phyloP scores from a whole-genome alignment of 768 basidiomycete genomes.

The Gymnopilus dilepis region DNA sequence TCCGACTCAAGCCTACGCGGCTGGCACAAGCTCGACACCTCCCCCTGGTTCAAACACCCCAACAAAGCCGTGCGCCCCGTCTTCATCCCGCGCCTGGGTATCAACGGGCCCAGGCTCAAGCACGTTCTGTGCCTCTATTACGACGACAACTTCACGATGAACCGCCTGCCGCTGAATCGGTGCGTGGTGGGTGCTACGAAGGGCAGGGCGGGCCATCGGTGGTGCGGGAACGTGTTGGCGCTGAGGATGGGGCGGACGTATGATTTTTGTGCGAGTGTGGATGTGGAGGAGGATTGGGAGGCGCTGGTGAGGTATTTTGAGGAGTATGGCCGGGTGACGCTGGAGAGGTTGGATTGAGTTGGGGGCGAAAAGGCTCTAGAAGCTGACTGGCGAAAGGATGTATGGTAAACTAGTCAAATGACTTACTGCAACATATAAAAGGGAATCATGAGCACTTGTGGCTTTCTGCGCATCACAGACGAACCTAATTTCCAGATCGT shows the following conservation, averaged over 20 bases:
- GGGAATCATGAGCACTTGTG: no score
- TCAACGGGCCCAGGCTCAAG: slow-evolving; percentile 5
- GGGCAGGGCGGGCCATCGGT: background rate
- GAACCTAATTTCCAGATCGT: no score
- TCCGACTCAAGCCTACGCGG: background rate
- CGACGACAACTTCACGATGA: slow-evolving; percentile 10
- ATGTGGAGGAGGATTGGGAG: slow-evolving; percentile 7
- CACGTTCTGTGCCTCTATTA: background rate
- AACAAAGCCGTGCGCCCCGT: background rate
- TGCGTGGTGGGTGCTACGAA: slow-evolving; percentile 4
- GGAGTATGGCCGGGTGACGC: background rate
- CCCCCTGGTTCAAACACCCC: slow-evolving; percentile 9
- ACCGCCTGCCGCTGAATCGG: background rate
- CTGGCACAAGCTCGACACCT: background rate
- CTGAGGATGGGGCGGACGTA: background rate
- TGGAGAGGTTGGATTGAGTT: no score
- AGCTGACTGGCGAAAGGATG: no score
- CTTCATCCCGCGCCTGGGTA: background rate
- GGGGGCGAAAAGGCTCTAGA: no score
- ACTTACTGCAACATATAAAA: no score
- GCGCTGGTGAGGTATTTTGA: slow-evolving; percentile 6
- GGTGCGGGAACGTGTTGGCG: slow-evolving; percentile 8
- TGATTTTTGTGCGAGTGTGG: background rate
- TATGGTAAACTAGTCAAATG: no score
- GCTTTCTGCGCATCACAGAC: no score